A percentile compares a stretch with the other conserved stretches of the same genome.
Conservation (phyloP, 192 early-diverging fungal species). For the Phycomyces nitens region DNA sequence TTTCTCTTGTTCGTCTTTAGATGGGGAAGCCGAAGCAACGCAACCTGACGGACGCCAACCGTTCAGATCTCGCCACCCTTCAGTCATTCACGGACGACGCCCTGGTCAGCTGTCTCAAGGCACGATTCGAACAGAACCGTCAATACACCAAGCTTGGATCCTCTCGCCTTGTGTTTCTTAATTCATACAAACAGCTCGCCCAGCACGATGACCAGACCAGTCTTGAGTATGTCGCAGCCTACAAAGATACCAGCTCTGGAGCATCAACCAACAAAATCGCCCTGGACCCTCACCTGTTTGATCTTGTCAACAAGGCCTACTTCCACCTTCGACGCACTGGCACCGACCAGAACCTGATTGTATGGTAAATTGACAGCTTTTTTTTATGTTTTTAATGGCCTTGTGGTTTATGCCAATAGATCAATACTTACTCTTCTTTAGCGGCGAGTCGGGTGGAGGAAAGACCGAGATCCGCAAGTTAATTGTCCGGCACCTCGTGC, state of each 20-base stretch:
- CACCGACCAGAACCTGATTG: slow-evolving; percentile 67
- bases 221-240: slow-evolving; percentile 53
- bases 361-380: slow-evolving; percentile 42
- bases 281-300: slow-evolving; percentile 63
- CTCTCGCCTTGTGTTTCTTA: slow-evolving; percentile 48
- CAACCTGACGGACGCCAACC: not conserved
- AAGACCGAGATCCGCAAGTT: slow-evolving; percentile 74
- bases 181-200: slow-evolving; percentile 47
- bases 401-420: too few relatives aligned
- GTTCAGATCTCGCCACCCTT: slow-evolving; percentile 23
- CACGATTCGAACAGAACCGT: slow-evolving; percentile 51
- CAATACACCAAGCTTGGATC: slow-evolving; percentile 51
- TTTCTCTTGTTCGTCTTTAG: not conserved
- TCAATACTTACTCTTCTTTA: slow-evolving; percentile 19
- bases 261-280: slow-evolving; percentile 34
- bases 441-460: slow-evolving; percentile 83
- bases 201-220: slow-evolving; percentile 47
- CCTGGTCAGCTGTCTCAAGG: slow-evolving; percentile 29
- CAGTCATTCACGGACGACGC: slow-evolving; percentile 8
- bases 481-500: slow-evolving; percentile 74
- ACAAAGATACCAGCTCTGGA: slow-evolving; percentile 34
- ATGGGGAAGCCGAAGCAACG: slow-evolving; percentile 23
- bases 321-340: slow-evolving; percentile 66
- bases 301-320: slow-evolving; percentile 66
- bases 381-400: too few relatives aligned